Evolutionary conservation across 1,284 basidiomycete genomes (phyloP), one percentile per base, ranked within the genome.

Genomic region (Pascua guehoae): DNA sequence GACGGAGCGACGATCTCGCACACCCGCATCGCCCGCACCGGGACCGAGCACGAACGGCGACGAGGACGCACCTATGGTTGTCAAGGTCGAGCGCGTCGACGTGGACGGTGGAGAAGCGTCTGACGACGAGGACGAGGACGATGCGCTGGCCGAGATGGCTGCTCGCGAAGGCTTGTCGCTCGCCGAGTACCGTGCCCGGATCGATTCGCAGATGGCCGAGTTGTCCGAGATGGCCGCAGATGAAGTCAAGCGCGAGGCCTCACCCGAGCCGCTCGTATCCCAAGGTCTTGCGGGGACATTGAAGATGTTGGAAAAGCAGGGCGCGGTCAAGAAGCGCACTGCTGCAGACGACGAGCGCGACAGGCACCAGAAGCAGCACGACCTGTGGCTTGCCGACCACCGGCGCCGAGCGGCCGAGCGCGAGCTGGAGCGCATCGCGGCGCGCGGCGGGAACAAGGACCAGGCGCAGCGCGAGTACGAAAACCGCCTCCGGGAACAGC

Each of bases 391-490:
- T 1, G 87, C 90, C 0, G 87, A 91, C 61, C 87, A 93, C 70
- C 84, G 92, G 38, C 83, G 82, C 41, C 82, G 86, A 56, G 80
- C 88, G 55, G 84, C 87, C 9, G 83, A 89, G 64, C 85, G 91
- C 40, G 93, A 96, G 68, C 70, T 88, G 47, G 92, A 95, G 57
- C 83, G 83, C 47, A 75, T 88, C 58, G 85, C 85, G 64, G 80
- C 86, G 7, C 84, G 90, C 47, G 88, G 88, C 4, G 83, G 82
- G n/a, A 87, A 86, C 73, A 93, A 89, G 76, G 94, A 96, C 72
- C 95, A 98, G 77, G 88, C 90, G 17, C 88, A 90, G 60, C 85
- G 94, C 55, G 96, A 98, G 77, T 93, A 91, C 72, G 92, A 97
- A 77, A 97, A 97, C 71, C 85, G 91, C 56, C 74, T 87, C 66